Evolutionary conservation across 1,139 yeast genomes (phyloP).

Genomic region (Hyphopichia burtonii): DNA sequence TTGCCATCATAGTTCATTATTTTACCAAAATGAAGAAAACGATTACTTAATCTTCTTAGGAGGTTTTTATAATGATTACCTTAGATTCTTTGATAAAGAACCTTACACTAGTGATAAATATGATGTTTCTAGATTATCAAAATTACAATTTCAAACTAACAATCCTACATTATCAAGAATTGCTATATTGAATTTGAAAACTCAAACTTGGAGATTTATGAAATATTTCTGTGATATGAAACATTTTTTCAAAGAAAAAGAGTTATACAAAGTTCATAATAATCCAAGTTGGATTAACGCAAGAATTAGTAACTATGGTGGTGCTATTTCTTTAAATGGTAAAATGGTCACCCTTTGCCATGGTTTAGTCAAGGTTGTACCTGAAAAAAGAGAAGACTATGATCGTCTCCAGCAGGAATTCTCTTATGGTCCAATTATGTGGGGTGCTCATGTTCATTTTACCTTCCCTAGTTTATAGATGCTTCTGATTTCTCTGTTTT

Average conservation of each 20-base stretch:
- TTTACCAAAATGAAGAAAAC: constrained; percentile 33
- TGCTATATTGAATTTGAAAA: constrained; percentile 37
- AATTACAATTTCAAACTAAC: constrained; percentile 27
- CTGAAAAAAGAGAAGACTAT: constrained; percentile 29
- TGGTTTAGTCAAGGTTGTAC: constrained; percentile 33
- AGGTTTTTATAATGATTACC: constrained; percentile 38
- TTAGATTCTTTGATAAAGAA: constrained; percentile 29
- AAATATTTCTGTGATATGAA: constrained; percentile 34
- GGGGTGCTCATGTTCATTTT: constrained; percentile 40
- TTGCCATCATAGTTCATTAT: constrained; percentile 43
- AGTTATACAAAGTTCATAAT: constrained; percentile 20
- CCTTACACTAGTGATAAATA: constrained; percentile 34
- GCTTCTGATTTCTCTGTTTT: background rate
- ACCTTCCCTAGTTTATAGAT: constrained; percentile 34
- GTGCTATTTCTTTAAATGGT: constrained; percentile 34
- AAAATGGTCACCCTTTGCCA: constrained; percentile 39
- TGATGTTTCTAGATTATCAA: constrained; percentile 36
- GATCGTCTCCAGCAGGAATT: constrained; percentile 17
- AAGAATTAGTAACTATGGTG: constrained; percentile 31
- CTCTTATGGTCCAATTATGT: constrained; percentile 23
- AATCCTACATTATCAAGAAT: constrained; percentile 33
- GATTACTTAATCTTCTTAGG: constrained; percentile 43
- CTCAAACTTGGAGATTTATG: constrained; percentile 45
- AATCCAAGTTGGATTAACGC: constrained; percentile 29
- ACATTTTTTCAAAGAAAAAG: constrained; percentile 19